Evolutionary conservation across 1,284 basidiomycete genomes (phyloP).

Genomic region (Lignosus rhinocerotis): DNA sequence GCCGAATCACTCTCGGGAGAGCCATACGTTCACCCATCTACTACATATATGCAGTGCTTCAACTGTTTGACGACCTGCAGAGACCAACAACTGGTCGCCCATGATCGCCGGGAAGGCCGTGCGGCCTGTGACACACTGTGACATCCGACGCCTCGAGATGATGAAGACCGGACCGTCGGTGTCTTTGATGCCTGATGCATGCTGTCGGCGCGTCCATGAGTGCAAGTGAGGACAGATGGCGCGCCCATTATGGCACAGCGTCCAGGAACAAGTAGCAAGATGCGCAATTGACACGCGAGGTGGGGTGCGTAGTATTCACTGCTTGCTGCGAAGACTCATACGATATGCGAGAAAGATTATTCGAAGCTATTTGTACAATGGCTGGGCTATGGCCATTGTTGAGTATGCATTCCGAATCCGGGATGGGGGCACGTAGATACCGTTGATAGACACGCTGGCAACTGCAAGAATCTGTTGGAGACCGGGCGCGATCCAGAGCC

Average conservation of each 20-base stretch:
- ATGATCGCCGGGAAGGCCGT: constrained; percentile 1
- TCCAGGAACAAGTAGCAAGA: constrained; percentile 5
- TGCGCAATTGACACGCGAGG: constrained; percentile 1
- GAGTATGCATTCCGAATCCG: neutral
- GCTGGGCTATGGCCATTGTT: neutral
- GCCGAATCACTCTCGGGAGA: too few relatives aligned
- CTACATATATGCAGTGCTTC: neutral
- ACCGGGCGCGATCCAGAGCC: constrained; percentile 8
- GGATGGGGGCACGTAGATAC: neutral
- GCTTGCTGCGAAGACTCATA: neutral
- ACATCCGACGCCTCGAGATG: neutral
- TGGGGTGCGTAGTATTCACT: neutral
- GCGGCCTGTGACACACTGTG: constrained; percentile 3
- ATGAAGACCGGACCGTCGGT: neutral
- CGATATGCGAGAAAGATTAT: constrained; percentile 5
- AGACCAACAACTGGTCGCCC: neutral
- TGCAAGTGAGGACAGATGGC: neutral
- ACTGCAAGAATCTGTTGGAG: neutral
- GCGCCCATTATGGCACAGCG: constrained; percentile 1
- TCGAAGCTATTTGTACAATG: constrained; percentile 1
- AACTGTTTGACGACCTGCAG: neutral
- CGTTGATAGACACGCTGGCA: neutral
- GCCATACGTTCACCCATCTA: too few relatives aligned
- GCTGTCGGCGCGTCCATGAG: neutral
- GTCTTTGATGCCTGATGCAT: constrained; percentile 2